phyloP scores from a whole-genome alignment of 78 protist genomes.

The Dictyostelium firmibasis region DNA sequence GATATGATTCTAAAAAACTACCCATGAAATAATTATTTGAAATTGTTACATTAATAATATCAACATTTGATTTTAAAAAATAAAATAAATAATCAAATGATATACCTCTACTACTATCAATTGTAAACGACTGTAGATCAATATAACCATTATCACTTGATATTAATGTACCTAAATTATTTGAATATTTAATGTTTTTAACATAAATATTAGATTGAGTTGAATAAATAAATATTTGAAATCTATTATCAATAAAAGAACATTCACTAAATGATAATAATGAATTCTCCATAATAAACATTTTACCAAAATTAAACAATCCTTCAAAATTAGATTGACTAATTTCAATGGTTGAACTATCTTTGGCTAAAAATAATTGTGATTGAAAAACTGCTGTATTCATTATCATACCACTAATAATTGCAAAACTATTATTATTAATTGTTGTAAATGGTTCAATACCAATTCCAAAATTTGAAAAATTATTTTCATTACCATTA shows the following conservation, averaged over 20 bases:
- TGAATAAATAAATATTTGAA: background rate
- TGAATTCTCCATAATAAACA: background rate
- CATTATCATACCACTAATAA: background rate
- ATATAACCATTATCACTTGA: background rate
- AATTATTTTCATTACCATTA: background rate
- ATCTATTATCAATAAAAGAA: background rate
- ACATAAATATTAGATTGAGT: background rate
- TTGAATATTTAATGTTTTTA: background rate
- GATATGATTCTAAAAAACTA: background rate
- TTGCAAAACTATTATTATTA: background rate
- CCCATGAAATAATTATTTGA: background rate
- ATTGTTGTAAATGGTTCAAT: background rate
- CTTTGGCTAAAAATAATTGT: background rate
- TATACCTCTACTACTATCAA: background rate
- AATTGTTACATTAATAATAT: background rate
- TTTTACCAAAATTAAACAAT: background rate
- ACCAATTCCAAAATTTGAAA: background rate
- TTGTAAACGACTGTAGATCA: background rate
- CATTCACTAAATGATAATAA: background rate
- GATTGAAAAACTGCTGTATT: background rate
- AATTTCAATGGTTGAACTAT: background rate
- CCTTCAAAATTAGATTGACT: background rate
- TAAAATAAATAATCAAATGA: background rate
- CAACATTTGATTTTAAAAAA: background rate
- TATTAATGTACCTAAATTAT: background rate